Base-by-base conservation (phyloP, 2,329 filamentous ascomycete species). In the Lasiodiplodia citricola region DNA sequence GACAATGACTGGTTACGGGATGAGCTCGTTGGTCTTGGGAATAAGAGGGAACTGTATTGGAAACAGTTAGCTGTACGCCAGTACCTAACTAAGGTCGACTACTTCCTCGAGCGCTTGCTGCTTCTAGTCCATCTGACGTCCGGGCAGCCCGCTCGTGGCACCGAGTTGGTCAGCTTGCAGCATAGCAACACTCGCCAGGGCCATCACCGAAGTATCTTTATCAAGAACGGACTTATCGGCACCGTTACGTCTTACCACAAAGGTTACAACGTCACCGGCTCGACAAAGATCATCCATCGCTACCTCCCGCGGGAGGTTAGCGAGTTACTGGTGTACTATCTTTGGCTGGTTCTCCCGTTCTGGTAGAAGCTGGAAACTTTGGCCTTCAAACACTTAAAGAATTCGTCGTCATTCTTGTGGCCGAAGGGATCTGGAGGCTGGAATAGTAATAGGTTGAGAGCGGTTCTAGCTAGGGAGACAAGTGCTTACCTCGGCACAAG, bases 241-340 rank as follows among this genome's bases (percentile, higher is more conserved):
- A 72, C 72, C 55, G 70, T 74, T n/a, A 74, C 70, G 10, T 38
- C 50, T n/a, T 75, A 74, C 67, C 68, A 76, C 66, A 75, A 74
- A 56, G 69, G 70, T 3, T 73, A 72, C 67, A 63, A 50, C 23
- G 16, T 41, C 68, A 7, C 75, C 69, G 57, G 68, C 69, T 3
- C 62, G 71, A 55, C 70, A 23, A 74, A 75, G 70, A 72, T 74
- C 50, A 75, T 76, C 62, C 69, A 76, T 50, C 65, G 70, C 23
- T 77, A 72, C 71, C 55, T 77, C 52, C 74, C 72, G 37, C 63
- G 69, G 11, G 73, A 76, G 70, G 72, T 76, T 5, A 68, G 72
- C 16, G 72, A 74, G 70, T 54, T 74, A 23, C 28, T 75, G 21
- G 63, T 73, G 28, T 71, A 60, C 52, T 72, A 73, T 44, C 56